Evolutionary conservation across 2,329 filamentous ascomycete species (phyloP), one percentile per base, ranked within the genome.

Genomic region (Diaporthe aspalathi): DNA sequence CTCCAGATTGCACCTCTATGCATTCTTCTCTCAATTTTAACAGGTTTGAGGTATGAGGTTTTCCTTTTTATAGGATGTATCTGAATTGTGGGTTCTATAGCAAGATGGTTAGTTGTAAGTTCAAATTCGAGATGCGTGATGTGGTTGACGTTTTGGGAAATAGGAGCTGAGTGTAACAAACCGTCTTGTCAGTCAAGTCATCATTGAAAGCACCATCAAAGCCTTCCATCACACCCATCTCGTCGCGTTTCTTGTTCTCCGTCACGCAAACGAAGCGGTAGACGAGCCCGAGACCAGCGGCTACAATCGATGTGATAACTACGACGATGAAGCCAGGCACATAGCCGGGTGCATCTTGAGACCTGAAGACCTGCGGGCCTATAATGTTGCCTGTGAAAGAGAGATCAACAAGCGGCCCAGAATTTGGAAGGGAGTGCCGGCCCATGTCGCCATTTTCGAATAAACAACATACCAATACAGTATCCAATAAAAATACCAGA

Each of bases 401-500:
- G 47, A 45, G 43, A 32, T 69, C 32, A 38, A 22, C 29, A 20
- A 11, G 8, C 17, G 11, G 52, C 7, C 17, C 22, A 27, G 6
- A 52, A n/a, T 27, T 29, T 29, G 7, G 22, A 52, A 14, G 49
- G 49, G 29, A 20, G 24, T 16, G 7, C 27, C 17, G 3, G 9
- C 5, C 7, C 12, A 24, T 50, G 47, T 24, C 8, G 47, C 11
- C 11, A 12, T 7, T 38, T 12, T 12, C 2, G 11, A 38, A 38
- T 35, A 12, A 2, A 11, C 35, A 38, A 67, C 72, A 60, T 72
- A 83, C 83, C 84, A 11, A 87, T 77, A 74, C 85, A 87, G 73
- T 87, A 87, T 1, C 85, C 86, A 24, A 87, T 82, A 65, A 85
- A 87, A 7, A 87, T 78, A 0, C 85, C 85, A 2, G 84, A 85